Percentiles rank a stretch among this genome's conserved stretches.
phyloP scores from a whole-genome alignment of 2,329 filamentous ascomycete species.

The Aspergillus sojae region DNA sequence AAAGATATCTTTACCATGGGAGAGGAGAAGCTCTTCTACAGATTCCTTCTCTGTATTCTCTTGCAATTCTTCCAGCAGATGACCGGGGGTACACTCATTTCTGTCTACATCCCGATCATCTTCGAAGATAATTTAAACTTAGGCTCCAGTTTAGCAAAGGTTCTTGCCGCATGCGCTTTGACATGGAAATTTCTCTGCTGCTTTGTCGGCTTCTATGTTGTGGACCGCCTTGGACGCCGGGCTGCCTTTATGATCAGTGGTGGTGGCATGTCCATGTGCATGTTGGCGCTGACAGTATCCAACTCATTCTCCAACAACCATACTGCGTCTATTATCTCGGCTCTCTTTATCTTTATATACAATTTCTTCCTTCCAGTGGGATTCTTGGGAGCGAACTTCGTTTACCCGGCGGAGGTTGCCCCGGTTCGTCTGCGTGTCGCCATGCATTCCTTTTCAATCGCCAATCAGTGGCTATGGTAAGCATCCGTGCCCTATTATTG shows the following conservation, averaged over 20 bases:
- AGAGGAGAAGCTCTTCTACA: slow-evolving; percentile 52
- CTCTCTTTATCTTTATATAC: slow-evolving; percentile 23
- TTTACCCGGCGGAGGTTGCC: slow-evolving; percentile 25
- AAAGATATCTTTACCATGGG: slow-evolving; percentile 56
- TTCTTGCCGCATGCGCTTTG: slow-evolving; percentile 19
- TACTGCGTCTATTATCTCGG: slow-evolving; percentile 13
- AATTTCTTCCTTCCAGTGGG: slow-evolving; percentile 25
- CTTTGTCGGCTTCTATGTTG: slow-evolving; percentile 20
- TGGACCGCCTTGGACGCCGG: slow-evolving; percentile 23
- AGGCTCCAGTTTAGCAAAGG: slow-evolving; percentile 9
- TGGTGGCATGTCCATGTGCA: slow-evolving; percentile 20
- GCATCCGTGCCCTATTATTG: slow-evolving; percentile 27
- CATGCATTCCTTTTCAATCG: slow-evolving; percentile 18
- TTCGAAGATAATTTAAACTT: slow-evolving; percentile 20
- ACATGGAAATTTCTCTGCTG: slow-evolving; percentile 21
- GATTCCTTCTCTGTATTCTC: slow-evolving; percentile 50
- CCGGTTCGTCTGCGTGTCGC: slow-evolving; percentile 22
- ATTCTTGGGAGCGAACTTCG: slow-evolving; percentile 22
- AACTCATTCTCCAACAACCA: slow-evolving; percentile 14
- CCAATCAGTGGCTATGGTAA: slow-evolving; percentile 22
- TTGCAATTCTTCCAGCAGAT: slow-evolving; percentile 53
- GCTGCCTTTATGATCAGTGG: slow-evolving; percentile 23
- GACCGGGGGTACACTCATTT: slow-evolving; percentile 36
- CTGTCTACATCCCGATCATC: slow-evolving; percentile 42
- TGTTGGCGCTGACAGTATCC: slow-evolving; percentile 20